Evolutionary conservation across 441 rosid species (phyloP).

Genomic region (Monsonia emarginata): DNA sequence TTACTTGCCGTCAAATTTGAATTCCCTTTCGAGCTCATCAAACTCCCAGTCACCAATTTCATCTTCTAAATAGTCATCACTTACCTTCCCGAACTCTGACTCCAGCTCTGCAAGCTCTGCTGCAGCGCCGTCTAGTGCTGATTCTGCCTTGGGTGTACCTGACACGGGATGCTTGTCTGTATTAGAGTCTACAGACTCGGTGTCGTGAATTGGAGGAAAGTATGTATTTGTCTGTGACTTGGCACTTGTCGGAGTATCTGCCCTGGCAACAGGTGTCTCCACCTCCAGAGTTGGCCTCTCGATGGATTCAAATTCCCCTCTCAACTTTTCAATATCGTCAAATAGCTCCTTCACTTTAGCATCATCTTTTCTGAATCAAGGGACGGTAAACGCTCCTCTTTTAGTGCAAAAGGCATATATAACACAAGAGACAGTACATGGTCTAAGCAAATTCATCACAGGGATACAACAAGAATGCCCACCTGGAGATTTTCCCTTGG

Average conservation of each 20-base stretch:
- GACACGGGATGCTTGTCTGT: slow-evolving; percentile 23
- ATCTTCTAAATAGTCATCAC: slow-evolving; percentile 55
- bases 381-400: neutral
- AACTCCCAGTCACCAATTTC: slow-evolving; percentile 96
- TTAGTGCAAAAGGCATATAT: neutral
- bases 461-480: slow-evolving; percentile 12
- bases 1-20: slow-evolving; percentile 46
- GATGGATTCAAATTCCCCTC: slow-evolving; percentile 64
- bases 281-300: slow-evolving; percentile 76
- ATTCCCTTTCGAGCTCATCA: slow-evolving; percentile 85
- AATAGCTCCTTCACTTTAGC: slow-evolving; percentile 53
- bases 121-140: slow-evolving; percentile 56
- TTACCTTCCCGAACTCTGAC: slow-evolving; percentile 79
- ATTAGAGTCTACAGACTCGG: slow-evolving; percentile 22
- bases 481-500: slow-evolving; percentile 47
- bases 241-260: slow-evolving; percentile 23
- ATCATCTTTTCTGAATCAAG: slow-evolving; percentile 54
- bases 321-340: slow-evolving; percentile 62
- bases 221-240: slow-evolving; percentile 22
- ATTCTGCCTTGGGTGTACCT: slow-evolving; percentile 25
- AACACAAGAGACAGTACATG: neutral
- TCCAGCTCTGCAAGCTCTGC: slow-evolving; percentile 89
- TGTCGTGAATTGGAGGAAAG: slow-evolving; percentile 15
- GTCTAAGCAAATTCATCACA: neutral
- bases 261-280: slow-evolving; percentile 46